Evolutionary conservation across 2,329 filamentous ascomycete species (phyloP).

Genomic region (Nigrograna mackinnonii): DNA sequence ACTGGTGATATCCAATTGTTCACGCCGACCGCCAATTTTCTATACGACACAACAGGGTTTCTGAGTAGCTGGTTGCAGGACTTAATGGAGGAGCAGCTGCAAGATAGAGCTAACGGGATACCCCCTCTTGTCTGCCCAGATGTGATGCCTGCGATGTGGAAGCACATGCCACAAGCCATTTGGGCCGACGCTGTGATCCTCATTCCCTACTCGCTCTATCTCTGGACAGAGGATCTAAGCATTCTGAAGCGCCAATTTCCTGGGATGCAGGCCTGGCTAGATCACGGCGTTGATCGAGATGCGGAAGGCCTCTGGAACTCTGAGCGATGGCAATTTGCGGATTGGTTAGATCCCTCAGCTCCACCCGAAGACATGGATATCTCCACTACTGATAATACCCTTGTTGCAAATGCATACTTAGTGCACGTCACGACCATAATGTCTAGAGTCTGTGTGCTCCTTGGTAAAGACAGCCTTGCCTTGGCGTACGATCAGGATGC

Average conservation of each 20-base stretch:
- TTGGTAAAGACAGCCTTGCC: not conserved
- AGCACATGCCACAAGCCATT: not conserved
- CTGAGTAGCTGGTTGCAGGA: slow-evolving; percentile 56
- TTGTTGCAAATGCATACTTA: not conserved
- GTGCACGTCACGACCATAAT: not conserved
- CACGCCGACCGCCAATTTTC: slow-evolving; percentile 53
- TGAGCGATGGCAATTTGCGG: not conserved
- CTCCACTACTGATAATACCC: not conserved
- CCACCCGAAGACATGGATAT: not conserved
- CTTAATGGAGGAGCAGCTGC: slow-evolving; percentile 41
- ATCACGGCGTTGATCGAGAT: not conserved
- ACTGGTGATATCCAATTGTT: slow-evolving; percentile 58
- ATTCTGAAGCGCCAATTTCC: not conserved
- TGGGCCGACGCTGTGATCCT: not conserved
- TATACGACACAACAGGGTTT: slow-evolving; percentile 58
- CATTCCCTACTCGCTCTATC: not conserved
- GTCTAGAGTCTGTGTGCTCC: not conserved
- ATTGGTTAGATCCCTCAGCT: not conserved
- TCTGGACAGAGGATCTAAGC: not conserved
- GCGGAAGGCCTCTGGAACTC: not conserved
- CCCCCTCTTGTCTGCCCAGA: not conserved
- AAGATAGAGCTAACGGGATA: not conserved
- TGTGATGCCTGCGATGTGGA: not conserved
- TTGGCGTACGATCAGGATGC: too few species aligned
- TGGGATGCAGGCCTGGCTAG: not conserved